Evolutionary conservation across 2,329 filamentous ascomycete species (phyloP), one percentile per base, ranked within the genome.

Genomic region (Bipolaris bicolor): DNA sequence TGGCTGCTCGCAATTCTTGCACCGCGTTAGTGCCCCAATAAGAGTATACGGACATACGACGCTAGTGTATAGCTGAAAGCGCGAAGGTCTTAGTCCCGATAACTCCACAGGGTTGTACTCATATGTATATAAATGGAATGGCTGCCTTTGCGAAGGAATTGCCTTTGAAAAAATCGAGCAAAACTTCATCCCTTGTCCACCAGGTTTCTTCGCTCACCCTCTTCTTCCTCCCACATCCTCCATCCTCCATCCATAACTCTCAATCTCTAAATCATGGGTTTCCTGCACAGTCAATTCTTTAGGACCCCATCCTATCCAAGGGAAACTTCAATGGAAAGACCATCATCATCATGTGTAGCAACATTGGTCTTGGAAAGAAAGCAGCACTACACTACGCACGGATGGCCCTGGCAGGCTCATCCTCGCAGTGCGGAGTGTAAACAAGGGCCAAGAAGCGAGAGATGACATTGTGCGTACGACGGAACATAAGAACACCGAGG

Each of bases 221-320:
- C 4, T 3, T 39, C 31, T 10, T 52, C n/a, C 3, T 37, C 18
- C 37, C 20, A 29, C 10, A 46, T 4, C 29, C 11, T 39, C 11
- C 29, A 20, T 9, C 16, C 18, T 2, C 36, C 5, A 22, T 5
- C 16, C 15, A 1, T 1, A 26, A 26, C 6, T 6, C 24, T 26
- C 22, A 22, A 22, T 5, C 24, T 6, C 6, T 26, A 6, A 44
- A 13, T 13, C 37, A 62, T 62, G 60, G 51, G 51, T 18, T 78
- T 79, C 61, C 55, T 80, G 41, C 75, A 78, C 61, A 67, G 62
- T 24, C 78, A 80, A 53, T 71, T 79, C 59, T 70, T 78, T 53
- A 58, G 75, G 29, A 75, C 65, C 5, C 77, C 64, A 3, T 46
- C 53, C 10, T 52, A 57, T 10, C 65, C 16, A 56, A 45, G 2